phyloP scores from a whole-genome alignment of 225 moss, liverwort and hornwort genomes.

The Asterella californica region DNA sequence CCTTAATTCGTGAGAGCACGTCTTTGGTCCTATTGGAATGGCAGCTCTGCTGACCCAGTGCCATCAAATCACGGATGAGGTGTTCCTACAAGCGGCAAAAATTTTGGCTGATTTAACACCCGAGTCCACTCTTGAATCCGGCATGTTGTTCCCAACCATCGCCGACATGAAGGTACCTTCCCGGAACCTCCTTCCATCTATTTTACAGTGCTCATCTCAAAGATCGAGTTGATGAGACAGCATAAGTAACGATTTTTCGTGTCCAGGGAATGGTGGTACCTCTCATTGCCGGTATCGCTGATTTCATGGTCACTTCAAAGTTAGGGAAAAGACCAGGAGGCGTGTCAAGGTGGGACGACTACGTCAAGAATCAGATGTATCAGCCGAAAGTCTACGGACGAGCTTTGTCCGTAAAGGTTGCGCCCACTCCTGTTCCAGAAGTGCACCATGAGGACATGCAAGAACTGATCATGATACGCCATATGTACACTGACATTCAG shows the following conservation, averaged over 20 bases:
- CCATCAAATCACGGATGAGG: slow-evolving; percentile 39
- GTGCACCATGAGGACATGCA: slow-evolving; percentile 39
- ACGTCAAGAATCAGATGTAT: slow-evolving; percentile 34
- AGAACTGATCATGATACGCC: slow-evolving; percentile 36
- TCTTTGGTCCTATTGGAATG: slow-evolving; percentile 56
- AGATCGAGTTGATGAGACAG: neutral
- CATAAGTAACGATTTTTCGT: neutral
- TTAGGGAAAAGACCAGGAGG: slow-evolving; percentile 28
- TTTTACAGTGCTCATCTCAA: neutral
- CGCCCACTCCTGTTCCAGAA: slow-evolving; percentile 34
- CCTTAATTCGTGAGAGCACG: slow-evolving; percentile 25
- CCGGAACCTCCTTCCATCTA: neutral
- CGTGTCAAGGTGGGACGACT: slow-evolving; percentile 23
- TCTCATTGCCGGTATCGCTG: slow-evolving; percentile 31
- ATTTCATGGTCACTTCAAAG: slow-evolving; percentile 26
- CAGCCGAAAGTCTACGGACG: slow-evolving; percentile 31
- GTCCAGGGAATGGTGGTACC: slow-evolving; percentile 23
- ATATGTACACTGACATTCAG: slow-evolving; percentile 39
- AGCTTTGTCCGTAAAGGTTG: slow-evolving; percentile 34
- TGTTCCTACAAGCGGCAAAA: slow-evolving; percentile 38
- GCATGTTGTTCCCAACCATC: slow-evolving; percentile 31
- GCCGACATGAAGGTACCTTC: slow-evolving; percentile 25
- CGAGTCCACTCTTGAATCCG: slow-evolving; percentile 19
- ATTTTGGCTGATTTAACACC: slow-evolving; percentile 28
- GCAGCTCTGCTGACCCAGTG: slow-evolving; percentile 47